Evolutionary conservation across 148 eudicot species (phyloP), one percentile per base, ranked within the genome.

Genomic region (Linanthus parryae): DNA sequence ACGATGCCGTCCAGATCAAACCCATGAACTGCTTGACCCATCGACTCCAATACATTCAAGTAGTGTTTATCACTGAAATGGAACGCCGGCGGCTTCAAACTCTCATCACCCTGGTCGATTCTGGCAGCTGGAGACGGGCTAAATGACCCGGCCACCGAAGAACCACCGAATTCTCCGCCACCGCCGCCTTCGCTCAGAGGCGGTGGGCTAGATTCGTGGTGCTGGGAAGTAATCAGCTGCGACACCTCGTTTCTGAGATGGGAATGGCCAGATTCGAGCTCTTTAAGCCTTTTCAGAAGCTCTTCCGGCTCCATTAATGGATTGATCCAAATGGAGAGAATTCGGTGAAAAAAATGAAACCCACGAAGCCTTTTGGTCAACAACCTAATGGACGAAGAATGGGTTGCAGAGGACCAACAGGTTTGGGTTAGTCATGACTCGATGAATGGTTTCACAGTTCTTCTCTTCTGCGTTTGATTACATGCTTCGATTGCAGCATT

Each of bases 1-100:
- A 87, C 24, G 3, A 67, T 75, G 50, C 65, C 30, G 58, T 75
- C 41, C 12, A 70, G 63, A 47, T 81, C 83, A 54, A 81, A 56
- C 27, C 86, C 87, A 79, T 91, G 89, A 66, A 91, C 82, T 5
- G 96, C 56, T 29, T 91, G 96, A 27, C 98, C 98, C 94, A 91
- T 87, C 8, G 84, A 79, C 68, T 91, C 84, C 71, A 91, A 71
- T 54, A 91, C 83, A 47, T 79, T 84, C 81, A 91, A 64, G 68
- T 75, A 87, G 74, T 91, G 90, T 41, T 53, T 59, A 61, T 91
- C 94, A 20, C 72, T 83, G 38, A 86, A 70, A 58, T 68, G 61
- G 48, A 70, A 10, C 40, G 63, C 61, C 57, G 28, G 61, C 64
- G 36, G 1, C 50, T 22, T 10, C 40, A 31, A 30, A 65, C 52